Conservation (phyloP, 1,139 yeast genomes). For the Nakaseomyces kungkrabaensis region DNA sequence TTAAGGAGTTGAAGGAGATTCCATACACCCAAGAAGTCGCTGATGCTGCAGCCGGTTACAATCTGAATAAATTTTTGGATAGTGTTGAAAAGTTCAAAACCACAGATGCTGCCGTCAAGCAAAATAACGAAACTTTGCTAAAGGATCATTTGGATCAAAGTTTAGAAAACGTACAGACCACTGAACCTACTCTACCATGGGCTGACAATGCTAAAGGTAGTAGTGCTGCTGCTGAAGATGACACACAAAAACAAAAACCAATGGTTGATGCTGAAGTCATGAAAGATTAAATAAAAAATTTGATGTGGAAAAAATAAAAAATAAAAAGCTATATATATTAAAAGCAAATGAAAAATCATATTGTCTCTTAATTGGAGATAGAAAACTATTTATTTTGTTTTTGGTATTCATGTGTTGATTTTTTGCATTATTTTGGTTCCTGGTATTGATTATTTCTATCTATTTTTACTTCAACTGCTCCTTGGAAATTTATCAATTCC, state of each 20-base stretch:
- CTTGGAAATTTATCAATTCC: too few relatives aligned
- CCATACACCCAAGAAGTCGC: constrained; percentile 87
- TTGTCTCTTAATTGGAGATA: too few relatives aligned
- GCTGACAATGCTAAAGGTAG: constrained; percentile 10
- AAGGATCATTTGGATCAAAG: constrained; percentile 21
- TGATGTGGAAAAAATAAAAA: background rate
- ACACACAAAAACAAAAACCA: background rate
- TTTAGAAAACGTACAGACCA: constrained; percentile 22
- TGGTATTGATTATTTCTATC: too few relatives aligned
- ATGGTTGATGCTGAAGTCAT: background rate
- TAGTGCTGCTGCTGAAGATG: constrained; percentile 1
- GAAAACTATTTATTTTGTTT: too few relatives aligned
- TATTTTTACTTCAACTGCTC: too few relatives aligned
- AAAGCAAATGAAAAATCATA: too few relatives aligned
- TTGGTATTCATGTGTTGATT: too few relatives aligned
- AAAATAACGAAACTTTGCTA: constrained; percentile 21
- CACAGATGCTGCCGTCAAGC: constrained; percentile 23
- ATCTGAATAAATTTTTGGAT: constrained; percentile 54
- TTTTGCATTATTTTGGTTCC: too few relatives aligned
- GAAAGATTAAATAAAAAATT: background rate
- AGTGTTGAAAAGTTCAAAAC: constrained; percentile 49
- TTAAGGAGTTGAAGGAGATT: constrained; percentile 59
- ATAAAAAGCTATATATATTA: too few relatives aligned
- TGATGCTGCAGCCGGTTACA: constrained; percentile 80
- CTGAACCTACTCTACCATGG: constrained; percentile 29